A percentile compares a stretch with the other conserved stretches of the same genome.
These are phyloP conservation scores for Skeletonema menzelii DNA, from an alignment of 108 stramenopile species.

Conservation along the genomic window DNA sequence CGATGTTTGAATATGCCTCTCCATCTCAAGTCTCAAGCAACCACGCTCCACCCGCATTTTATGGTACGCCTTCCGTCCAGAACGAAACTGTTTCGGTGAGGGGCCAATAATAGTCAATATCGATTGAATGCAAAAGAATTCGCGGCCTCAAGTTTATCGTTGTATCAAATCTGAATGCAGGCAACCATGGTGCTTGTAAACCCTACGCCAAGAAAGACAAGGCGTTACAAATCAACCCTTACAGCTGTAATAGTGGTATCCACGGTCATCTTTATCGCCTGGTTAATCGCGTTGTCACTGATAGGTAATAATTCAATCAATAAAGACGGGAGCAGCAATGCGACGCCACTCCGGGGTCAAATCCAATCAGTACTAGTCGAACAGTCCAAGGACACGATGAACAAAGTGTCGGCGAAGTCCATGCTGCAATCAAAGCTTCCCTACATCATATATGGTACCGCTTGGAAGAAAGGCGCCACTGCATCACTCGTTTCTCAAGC, in stretches of 20 bases:
- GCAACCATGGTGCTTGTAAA: neutral
- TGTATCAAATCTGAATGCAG: too few species aligned
- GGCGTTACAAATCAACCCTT: neutral
- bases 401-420: conserved; percentile 14
- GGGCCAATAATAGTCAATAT: too few species aligned
- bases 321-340: neutral
- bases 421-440: conserved; percentile 15
- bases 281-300: neutral
- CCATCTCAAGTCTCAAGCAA: neutral
- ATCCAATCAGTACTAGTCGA: neutral
- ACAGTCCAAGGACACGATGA: neutral
- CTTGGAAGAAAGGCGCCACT: conserved; percentile 91
- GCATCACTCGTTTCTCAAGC: conserved; percentile 72
- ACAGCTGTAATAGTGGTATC: neutral
- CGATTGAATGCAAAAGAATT: too few species aligned
- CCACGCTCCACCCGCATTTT: too few species aligned
- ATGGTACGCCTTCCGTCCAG: too few species aligned
- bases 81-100: too few species aligned
- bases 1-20: too few species aligned
- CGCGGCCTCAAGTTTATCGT: too few species aligned
- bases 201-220: neutral
- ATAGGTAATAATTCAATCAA: neutral
- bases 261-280: neutral
- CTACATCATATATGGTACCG: conserved; percentile 80
- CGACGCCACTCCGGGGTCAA: neutral